phyloP scores from a whole-genome alignment of 345 rosid species.

The Salix viminalis region DNA sequence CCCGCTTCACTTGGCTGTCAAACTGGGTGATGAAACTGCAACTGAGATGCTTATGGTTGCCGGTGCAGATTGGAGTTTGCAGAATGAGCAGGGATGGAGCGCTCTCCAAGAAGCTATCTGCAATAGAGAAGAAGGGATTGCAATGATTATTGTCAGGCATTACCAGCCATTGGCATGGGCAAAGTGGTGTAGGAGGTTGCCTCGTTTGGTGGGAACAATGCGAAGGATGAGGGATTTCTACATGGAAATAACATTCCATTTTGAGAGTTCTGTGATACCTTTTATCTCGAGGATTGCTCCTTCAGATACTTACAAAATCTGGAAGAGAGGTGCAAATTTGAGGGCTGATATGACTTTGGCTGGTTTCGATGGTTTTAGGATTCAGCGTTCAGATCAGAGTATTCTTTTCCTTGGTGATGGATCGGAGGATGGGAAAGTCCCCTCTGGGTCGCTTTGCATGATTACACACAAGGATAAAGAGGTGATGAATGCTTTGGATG shows the following conservation, averaged over 20 bases:
- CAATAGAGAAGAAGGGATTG: slow-evolving; percentile 61
- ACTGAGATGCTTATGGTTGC: slow-evolving; percentile 90
- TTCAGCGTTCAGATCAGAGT: slow-evolving; percentile 90
- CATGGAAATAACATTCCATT: slow-evolving; percentile 91
- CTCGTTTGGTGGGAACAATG: slow-evolving; percentile 80
- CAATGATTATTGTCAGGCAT: slow-evolving; percentile 77
- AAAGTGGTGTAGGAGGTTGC: slow-evolving; percentile 92
- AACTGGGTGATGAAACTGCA: slow-evolving; percentile 69
- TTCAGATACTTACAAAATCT: slow-evolving; percentile 89
- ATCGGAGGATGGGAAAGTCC: slow-evolving; percentile 71
- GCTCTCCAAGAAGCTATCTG: slow-evolving; percentile 97
- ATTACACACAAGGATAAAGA: slow-evolving; percentile 89
- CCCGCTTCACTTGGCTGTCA: slow-evolving; percentile 93
- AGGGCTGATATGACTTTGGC: slow-evolving; percentile 98
- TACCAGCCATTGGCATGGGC: slow-evolving; percentile 96
- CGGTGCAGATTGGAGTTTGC: slow-evolving; percentile 95
- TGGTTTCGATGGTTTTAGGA: slow-evolving; percentile 91
- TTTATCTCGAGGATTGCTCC: slow-evolving; percentile 91
- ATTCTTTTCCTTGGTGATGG: slow-evolving; percentile 92
- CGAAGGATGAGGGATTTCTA: slow-evolving; percentile 89
- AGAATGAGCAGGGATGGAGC: slow-evolving; percentile 94
- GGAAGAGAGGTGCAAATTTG: slow-evolving; percentile 91
- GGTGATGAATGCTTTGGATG: slow-evolving; percentile 90
- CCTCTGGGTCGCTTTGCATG: slow-evolving; percentile 80
- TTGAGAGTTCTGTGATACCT: slow-evolving; percentile 93